Conservation (phyloP, 2,329 filamentous ascomycete genomes). For the Colletotrichum chrysophilum region DNA sequence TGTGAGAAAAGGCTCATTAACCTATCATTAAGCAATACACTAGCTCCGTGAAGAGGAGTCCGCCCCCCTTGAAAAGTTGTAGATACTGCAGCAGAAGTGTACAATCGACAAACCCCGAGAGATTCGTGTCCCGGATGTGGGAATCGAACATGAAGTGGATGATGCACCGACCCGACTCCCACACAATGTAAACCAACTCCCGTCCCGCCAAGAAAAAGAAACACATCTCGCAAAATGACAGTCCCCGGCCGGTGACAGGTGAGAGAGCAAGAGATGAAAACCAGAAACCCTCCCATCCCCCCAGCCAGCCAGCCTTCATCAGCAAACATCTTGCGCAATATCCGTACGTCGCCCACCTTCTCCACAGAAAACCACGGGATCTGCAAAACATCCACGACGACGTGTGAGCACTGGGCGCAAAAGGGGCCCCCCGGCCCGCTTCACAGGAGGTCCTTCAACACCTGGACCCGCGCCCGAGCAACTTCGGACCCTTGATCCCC, state of each 20-base stretch:
- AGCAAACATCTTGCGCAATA: background rate
- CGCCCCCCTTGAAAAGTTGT: background rate
- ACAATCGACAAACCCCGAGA: background rate
- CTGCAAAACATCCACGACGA: background rate
- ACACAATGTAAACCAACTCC: background rate
- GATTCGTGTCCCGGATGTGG: background rate
- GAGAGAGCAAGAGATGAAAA: background rate
- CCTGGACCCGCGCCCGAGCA: conserved; percentile 62
- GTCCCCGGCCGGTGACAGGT: background rate
- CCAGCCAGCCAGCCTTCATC: background rate
- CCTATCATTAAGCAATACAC: conserved; percentile 6
- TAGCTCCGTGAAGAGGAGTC: background rate
- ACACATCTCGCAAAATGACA: background rate
- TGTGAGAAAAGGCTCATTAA: background rate
- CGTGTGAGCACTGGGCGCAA: background rate
- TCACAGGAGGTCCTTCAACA: conserved; percentile 59
- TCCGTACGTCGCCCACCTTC: background rate
- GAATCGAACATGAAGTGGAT: background rate
- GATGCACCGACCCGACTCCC: background rate
- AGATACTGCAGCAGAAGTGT: background rate
- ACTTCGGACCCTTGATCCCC: conserved; percentile 62
- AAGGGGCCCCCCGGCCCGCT: background rate
- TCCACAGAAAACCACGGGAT: background rate
- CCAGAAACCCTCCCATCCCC: background rate
- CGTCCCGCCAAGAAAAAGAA: background rate